phyloP scores from a whole-genome alignment of 352 stramenopile species.

The Thalassiosira pacifica region DNA sequence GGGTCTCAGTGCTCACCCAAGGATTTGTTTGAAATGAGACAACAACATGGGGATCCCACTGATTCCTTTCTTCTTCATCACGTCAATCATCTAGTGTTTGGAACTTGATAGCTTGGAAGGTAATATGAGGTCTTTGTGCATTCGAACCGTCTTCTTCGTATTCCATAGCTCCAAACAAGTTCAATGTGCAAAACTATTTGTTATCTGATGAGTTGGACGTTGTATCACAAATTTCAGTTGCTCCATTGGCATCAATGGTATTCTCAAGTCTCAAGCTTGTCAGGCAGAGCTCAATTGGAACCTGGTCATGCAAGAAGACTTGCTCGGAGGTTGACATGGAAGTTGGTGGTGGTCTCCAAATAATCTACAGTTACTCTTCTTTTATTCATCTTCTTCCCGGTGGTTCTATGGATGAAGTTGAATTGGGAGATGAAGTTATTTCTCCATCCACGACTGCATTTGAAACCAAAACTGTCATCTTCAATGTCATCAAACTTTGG shows the following conservation, averaged over 20 bases:
- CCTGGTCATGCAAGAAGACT: too few relatives aligned
- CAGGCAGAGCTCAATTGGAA: neutral
- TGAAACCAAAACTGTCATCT: constrained; percentile 8
- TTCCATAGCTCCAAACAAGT: constrained; percentile 5
- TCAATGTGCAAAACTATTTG: neutral
- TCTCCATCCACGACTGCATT: constrained; percentile 1
- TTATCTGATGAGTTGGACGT: neutral
- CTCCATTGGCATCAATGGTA: constrained; percentile 20
- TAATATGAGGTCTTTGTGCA: constrained; percentile 4
- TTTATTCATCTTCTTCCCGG: constrained; percentile 27
- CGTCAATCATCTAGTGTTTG: neutral
- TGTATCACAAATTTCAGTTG: constrained; percentile 1
- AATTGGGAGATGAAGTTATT: neutral
- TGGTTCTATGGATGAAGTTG: constrained; percentile 3
- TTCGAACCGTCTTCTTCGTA: neutral
- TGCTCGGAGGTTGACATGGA: too few relatives aligned
- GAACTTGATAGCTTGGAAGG: neutral
- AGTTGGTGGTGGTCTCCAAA: neutral
- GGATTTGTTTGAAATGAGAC: constrained; percentile 34
- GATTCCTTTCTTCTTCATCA: neutral
- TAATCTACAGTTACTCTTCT: neutral
- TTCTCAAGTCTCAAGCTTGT: neutral
- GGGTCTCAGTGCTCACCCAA: constrained; percentile 20
- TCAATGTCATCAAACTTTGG: neutral
- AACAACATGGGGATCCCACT: constrained; percentile 17